A percentile compares a stretch with the other conserved stretches of the same genome.
phyloP scores from a whole-genome alignment of 352 stramenopile species.

The Phytopythium boreale region DNA sequence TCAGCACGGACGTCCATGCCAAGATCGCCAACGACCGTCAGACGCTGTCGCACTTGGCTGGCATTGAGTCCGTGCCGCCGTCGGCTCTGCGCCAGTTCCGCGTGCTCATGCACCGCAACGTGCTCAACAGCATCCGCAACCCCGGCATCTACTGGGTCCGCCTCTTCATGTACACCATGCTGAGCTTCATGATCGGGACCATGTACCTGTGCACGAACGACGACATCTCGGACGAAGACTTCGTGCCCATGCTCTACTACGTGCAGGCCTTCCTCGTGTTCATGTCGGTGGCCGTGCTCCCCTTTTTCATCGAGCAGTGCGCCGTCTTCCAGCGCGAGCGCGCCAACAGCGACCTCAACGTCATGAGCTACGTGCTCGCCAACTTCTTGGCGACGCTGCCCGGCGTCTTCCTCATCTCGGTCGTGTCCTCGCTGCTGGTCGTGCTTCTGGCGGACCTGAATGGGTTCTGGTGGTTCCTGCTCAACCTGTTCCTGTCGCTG shows the following conservation, averaged over 20 bases:
- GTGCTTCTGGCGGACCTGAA: conserved; percentile 36
- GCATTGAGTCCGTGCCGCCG: conserved; percentile 17
- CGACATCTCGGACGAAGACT: conserved; percentile 35
- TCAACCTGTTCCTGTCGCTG: conserved; percentile 77
- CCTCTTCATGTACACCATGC: conserved; percentile 75
- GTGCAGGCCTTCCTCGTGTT: conserved; percentile 89
- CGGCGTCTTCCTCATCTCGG: conserved; percentile 55
- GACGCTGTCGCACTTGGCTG: conserved; percentile 16
- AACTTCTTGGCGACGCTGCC: conserved; percentile 70
- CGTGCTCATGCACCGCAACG: conserved; percentile 50
- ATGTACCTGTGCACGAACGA: conserved; percentile 62
- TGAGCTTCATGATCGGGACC: conserved; percentile 68
- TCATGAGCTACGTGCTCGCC: conserved; percentile 67
- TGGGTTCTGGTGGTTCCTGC: conserved; percentile 30
- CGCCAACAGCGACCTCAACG: conserved; percentile 58
- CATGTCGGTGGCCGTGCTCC: conserved; percentile 87
- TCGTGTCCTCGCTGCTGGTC: conserved; percentile 47
- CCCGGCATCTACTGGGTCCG: conserved; percentile 73
- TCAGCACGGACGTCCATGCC: conserved; percentile 8
- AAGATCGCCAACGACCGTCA: conserved; percentile 16
- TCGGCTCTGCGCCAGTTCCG: conserved; percentile 41
- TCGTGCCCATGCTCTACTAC: conserved; percentile 81
- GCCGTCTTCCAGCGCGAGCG: conserved; percentile 82
- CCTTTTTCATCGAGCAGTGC: conserved; percentile 80
- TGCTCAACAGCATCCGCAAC: conserved; percentile 61